These are phyloP conservation scores for Medicago truncatula DNA, from an alignment of 306 rosid species.

Conservation along the genomic window MtrunA17r5.0-ANR NC_053046.1:30745001-30745500, in stretches of 20 bases:
- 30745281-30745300: slow-evolving; percentile 72
- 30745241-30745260: slow-evolving; percentile 92
- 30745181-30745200: slow-evolving; percentile 83
- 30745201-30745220: slow-evolving; percentile 85
- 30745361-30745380: slow-evolving; percentile 15
- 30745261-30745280: slow-evolving; percentile 68
- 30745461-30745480: slow-evolving; percentile 1
- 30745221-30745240: slow-evolving; percentile 81
- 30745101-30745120: slow-evolving; percentile 13
- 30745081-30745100: slow-evolving; percentile 22
- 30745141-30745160: slow-evolving; percentile 93
- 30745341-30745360: slow-evolving; percentile 15
- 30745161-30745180: slow-evolving; percentile 89
- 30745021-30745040: not conserved
- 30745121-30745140: slow-evolving; percentile 60
- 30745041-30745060: slow-evolving; percentile 19
- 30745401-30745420: not conserved
- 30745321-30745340: slow-evolving; percentile 32
- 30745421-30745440: slow-evolving; percentile 9
- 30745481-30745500: slow-evolving; percentile 6
- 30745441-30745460: not conserved
- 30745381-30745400: not conserved
- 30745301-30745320: slow-evolving; percentile 32
- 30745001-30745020: slow-evolving; percentile 1
- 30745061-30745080: slow-evolving; percentile 21